These are phyloP conservation scores for Tulasnella sp. DNA, from an alignment of 768 basidiomycete genomes.

Conservation along the genomic window DNA sequence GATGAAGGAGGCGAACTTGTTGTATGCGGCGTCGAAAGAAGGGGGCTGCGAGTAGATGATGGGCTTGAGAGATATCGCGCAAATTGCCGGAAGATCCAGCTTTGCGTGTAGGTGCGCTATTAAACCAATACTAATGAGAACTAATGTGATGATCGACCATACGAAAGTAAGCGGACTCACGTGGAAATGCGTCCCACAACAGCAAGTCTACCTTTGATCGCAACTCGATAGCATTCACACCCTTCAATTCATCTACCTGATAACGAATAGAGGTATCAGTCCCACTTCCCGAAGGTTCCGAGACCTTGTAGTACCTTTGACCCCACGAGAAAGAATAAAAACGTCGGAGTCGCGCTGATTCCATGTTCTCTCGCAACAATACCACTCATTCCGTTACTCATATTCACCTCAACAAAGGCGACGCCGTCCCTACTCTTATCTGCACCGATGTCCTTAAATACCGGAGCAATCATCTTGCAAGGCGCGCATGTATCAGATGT, in stretches of 20 bases:
- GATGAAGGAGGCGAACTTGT: slow-evolving; percentile 55
- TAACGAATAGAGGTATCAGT: not conserved
- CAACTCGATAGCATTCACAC: slow-evolving; percentile 58
- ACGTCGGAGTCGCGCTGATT: slow-evolving; percentile 77
- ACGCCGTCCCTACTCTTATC: slow-evolving; percentile 46
- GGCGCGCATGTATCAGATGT: slow-evolving; percentile 67
- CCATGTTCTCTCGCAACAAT: slow-evolving; percentile 50
- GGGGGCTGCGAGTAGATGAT: slow-evolving; percentile 70
- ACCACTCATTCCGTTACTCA: slow-evolving; percentile 54
- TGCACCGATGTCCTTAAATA: slow-evolving; percentile 67
- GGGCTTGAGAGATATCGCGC: slow-evolving; percentile 55
- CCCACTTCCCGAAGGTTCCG: not conserved
- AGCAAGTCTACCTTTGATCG: slow-evolving; percentile 64
- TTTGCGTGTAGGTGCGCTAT: slow-evolving; percentile 67
- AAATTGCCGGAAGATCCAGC: slow-evolving; percentile 47
- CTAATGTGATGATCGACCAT: not conserved
- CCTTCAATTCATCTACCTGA: slow-evolving; percentile 61
- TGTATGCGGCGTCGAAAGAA: slow-evolving; percentile 47
- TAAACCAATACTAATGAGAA: not conserved
- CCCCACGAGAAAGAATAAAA: slow-evolving; percentile 75
- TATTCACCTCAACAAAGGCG: slow-evolving; percentile 78
- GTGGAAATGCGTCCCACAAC: slow-evolving; percentile 67
- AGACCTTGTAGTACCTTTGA: slow-evolving; percentile 40
- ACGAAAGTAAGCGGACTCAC: slow-evolving; percentile 35
- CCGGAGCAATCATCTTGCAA: slow-evolving; percentile 73